Base-by-base conservation (phyloP, 805 yeast genomes). In the Cyberlindnera misumaiensis region DNA sequence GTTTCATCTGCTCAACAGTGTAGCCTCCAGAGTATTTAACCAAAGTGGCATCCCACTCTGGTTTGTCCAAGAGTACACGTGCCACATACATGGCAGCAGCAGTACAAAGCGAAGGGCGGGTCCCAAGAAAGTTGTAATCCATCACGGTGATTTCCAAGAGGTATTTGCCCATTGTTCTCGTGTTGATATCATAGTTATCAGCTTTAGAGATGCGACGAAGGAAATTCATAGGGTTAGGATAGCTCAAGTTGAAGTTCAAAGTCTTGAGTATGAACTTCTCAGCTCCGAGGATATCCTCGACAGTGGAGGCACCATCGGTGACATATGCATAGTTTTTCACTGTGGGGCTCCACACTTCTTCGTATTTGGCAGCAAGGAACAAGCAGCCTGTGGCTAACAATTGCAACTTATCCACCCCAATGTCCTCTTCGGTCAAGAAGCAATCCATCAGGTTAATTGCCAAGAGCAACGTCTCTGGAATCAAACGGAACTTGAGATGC, bases 21-120 rank as follows among this genome's bases (percentile, higher is more conserved):
- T 86, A 88, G 9, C 95, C 97, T 12, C 97, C 97, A 28, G 90
- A 78, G 60, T 90, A 93, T 57, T 88, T 96, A 32, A 83, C 76
- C 48, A 90, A 68, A 58, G 88, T 89, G 7, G 83, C 83, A 56
- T 80, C 79, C 97, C 97, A 89, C 28, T 77, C 78, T 2, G 68
- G 60, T 39, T 68, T 77, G 13, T 80, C 80, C 31, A 80, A 64
- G 61, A 87, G 81, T 49, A 72, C 70, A 51, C 95, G 72, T 6
- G 95, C 78, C 36, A 86, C 70, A 59, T 74, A 83, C 94, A 87
- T 84, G 20, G 96, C 83, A 41, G 88, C 80, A 2, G 95, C 94
- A n/a, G 94, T 76, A 45, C 88, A 72, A 43, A 79, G 66, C 13
- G 95, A 83, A 8, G 96, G 95, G 46, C 75, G 72, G 44, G 72